Conservation (phyloP, 208 protist species). For the Trypanosoma conorhini region DNA sequence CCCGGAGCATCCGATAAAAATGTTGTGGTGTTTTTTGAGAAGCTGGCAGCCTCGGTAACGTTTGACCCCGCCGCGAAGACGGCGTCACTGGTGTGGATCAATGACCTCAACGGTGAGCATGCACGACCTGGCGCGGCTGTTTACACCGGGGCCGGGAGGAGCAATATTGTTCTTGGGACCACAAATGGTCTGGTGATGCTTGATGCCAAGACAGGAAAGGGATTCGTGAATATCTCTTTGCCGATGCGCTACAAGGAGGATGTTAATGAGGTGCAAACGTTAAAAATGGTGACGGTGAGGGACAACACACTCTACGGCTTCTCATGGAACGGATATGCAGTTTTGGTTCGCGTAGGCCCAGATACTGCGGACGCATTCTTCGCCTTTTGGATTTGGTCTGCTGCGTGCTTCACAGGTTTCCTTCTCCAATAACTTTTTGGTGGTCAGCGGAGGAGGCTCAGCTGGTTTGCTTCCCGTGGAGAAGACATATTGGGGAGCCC, state of each 20-base stretch:
- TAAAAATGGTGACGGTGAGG: constrained; percentile 12
- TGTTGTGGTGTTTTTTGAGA: constrained; percentile 23
- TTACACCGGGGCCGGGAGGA: constrained; percentile 2
- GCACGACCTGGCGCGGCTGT: constrained; percentile 3
- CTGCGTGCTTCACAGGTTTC: constrained; percentile 5
- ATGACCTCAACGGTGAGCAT: constrained; percentile 15
- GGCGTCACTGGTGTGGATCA: constrained; percentile 10
- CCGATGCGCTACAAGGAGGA: constrained; percentile 7
- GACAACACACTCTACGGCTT: constrained; percentile 13
- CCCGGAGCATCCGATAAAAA: constrained; percentile 12
- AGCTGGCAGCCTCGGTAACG: constrained; percentile 6
- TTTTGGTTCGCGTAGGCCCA: neutral
- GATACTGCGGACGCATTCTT: constrained; percentile 7
- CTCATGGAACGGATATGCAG: constrained; percentile 24
- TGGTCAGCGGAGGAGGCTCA: constrained; percentile 5
- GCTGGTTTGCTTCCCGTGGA: constrained; percentile 16
- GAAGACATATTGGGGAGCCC: constrained; percentile 15
- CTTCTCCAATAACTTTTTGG: neutral
- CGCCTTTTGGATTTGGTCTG: constrained; percentile 24
- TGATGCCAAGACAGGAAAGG: neutral
- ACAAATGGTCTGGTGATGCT: constrained; percentile 21
- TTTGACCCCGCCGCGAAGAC: neutral
- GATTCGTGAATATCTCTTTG: constrained; percentile 20
- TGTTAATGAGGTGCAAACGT: constrained; percentile 3
- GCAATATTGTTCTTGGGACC: constrained; percentile 24